Evolutionary conservation across 2,329 filamentous ascomycete genomes (phyloP), one percentile per base, ranked within the genome.

Genomic region (Xylaria digitata): DNA sequence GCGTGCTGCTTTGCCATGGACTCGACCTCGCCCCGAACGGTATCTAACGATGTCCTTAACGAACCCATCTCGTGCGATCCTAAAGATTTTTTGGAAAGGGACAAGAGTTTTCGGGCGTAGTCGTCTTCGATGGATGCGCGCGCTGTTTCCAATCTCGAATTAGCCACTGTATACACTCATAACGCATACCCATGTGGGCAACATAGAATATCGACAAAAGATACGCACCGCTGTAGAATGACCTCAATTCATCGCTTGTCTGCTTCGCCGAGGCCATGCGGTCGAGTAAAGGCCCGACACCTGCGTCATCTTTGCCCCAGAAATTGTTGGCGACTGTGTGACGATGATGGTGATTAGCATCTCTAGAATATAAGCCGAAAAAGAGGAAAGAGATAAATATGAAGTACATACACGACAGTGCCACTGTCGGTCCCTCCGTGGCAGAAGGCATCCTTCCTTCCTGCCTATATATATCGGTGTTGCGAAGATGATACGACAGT

Each of bases 261-360:
- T 92, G 89, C 84, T 99, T 99, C 55, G 96, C 93, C 80, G 90
- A 91, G 77, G 93, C 91, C 93, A 99, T 97, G 76, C 96, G 95
- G 79, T 95, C 93, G 34, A 99, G 86, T 76, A 99, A 88, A 65
- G 96, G 96, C 52, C 86, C 86, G 76, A 99, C 94, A 78, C 96
- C 96, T 58, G 95, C 96, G 85, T 99, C 96, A 79, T 98, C 95
- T 85, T 97, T 98, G 71, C 96, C 96, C 96, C 96, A 99, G 81
- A 99, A 99, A 80, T 99, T 99, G 83, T 99, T 99, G 76, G 96
- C 95, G 83, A 99, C 94, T 94, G 72, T 63, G 26, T 11, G 40
- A 37, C 9, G 5, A 54, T 2, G 7, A n/a, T 37, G 37, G 23
- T 54, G 23, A 49, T 80, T 71, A 77, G 73, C 70, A 70, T 17